Evolutionary conservation across 495 filamentous ascomycete species (phyloP).

Genomic region (Neurospora terricola): DNA sequence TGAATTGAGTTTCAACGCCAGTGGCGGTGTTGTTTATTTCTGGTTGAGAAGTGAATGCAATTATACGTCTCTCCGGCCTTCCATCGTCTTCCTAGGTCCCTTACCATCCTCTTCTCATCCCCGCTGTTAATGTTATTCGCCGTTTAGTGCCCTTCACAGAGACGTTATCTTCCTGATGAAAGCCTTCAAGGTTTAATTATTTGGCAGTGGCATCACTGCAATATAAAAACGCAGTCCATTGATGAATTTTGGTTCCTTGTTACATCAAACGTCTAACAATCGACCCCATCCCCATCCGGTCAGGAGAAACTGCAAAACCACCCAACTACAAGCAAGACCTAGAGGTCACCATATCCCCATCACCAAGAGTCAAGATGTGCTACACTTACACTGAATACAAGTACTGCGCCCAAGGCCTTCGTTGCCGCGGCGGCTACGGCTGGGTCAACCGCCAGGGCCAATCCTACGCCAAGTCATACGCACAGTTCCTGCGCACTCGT

Average conservation of each 20-base stretch:
- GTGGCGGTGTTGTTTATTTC: too few relatives aligned
- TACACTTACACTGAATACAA: neutral
- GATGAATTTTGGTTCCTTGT: neutral
- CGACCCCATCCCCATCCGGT: neutral
- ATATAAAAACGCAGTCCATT: neutral
- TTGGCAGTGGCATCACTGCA: too few relatives aligned
- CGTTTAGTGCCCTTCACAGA: neutral
- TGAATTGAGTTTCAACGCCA: neutral
- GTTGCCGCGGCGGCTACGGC: neutral
- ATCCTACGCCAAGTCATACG: neutral
- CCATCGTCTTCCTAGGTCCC: neutral
- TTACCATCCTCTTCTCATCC: neutral
- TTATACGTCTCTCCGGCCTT: neutral
- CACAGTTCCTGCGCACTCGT: neutral
- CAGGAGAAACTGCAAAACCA: neutral
- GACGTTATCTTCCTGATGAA: neutral
- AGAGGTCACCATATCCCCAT: neutral
- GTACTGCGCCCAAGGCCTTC: neutral
- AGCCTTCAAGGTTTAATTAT: neutral
- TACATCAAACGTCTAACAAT: neutral
- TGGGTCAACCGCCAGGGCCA: neutral
- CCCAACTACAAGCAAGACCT: neutral
- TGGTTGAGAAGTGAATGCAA: too few relatives aligned
- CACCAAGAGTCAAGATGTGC: neutral
- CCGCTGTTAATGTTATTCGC: neutral